A percentile compares a stretch with the other conserved stretches of the same genome.
These are phyloP conservation scores for Ganoderma sp. DNA, from an alignment of 1,284 basidiomycete species.

Conservation along the genomic window DNA sequence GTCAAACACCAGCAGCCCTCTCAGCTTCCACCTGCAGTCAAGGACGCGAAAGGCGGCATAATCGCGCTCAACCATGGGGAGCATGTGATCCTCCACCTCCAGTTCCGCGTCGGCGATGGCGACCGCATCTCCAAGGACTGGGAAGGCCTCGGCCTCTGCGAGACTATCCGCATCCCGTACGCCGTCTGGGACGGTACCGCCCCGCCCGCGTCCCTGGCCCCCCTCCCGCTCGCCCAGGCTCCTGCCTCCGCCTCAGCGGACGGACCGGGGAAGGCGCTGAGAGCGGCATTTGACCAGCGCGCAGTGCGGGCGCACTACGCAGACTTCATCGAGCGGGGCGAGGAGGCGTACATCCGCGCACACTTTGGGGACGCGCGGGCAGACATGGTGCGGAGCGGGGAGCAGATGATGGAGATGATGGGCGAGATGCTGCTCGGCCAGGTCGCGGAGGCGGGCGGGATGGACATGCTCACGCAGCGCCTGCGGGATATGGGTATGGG, in stretches of 20 bases:
- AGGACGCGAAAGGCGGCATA: conserved; percentile 14
- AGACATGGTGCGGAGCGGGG: background rate
- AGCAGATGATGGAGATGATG: conserved; percentile 16
- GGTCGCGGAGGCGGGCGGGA: conserved; percentile 22
- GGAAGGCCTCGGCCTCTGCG: conserved; percentile 18
- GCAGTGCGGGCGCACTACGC: conserved; percentile 19
- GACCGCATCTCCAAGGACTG: conserved; percentile 19
- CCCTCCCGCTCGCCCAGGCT: conserved; percentile 14
- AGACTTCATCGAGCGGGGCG: conserved; percentile 24
- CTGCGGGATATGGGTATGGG: conserved; percentile 18
- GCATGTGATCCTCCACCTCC: conserved; percentile 18
- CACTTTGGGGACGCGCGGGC: conserved; percentile 22
- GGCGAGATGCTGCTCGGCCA: conserved; percentile 21
- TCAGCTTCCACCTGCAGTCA: conserved; percentile 8
- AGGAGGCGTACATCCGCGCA: conserved; percentile 19
- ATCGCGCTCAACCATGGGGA: conserved; percentile 20
- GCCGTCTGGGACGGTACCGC: conserved; percentile 18
- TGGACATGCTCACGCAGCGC: conserved; percentile 16
- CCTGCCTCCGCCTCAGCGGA: background rate
- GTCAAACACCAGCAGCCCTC: conserved; percentile 5
- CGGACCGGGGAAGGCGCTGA: background rate
- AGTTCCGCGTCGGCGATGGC: conserved; percentile 27
- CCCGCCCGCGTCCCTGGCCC: conserved; percentile 8
- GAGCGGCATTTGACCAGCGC: conserved; percentile 19
- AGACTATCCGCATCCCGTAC: conserved; percentile 20